Base-by-base conservation (phyloP, 2,329 filamentous ascomycete genomes). In the Parafenestella ontariensis region DNA sequence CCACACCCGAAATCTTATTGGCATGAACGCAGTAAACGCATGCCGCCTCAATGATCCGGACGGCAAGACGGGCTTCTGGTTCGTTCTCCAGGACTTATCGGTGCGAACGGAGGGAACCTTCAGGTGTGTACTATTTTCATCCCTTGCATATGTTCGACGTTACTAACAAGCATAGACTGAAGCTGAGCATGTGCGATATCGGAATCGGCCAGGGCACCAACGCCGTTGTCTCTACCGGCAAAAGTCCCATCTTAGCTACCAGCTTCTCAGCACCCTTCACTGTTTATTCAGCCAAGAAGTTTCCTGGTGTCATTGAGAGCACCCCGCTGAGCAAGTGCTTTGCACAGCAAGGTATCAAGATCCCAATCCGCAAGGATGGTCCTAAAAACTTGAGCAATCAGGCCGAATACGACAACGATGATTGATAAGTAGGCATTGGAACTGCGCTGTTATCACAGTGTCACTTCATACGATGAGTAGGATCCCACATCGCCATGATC, bases 281-380 rank as follows among this genome's bases (percentile, higher is more conserved):
- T 49, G 95, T 99, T 26, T 98, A 89, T 77, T 96, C 91, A 2
- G 95, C 95, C 43, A 99, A 99, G 83, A 97, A 97, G 71, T 99
- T 99, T 76, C 95, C 95, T 0, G 95, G 95, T 36, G 95, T 99
- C 1, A 96, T 96, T 53, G 94, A 98, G 74, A 96, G 90, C 75
- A 99, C 95, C 0, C 78, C 87, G 3, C 80, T 98, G 17, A 97
- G 93, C 82, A 96, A 96, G 76, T 91, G 87, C 58, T 98, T 99
- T 78, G 94, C 95, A 3, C 83, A 86, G 1, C 95, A 99, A 71
- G 95, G 95, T 21, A 96, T 96, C 77, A 97, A 97, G 77, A 97
- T 98, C 21, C 94, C 94, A 0, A 97, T 98, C 49, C 83, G 94
- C 20, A 97, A 97, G 76, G 94, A 97, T 69, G 88, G 89, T 58